Conservation (phyloP, 257 asterid genomes). For the Voacanga thouarsii region DNA sequence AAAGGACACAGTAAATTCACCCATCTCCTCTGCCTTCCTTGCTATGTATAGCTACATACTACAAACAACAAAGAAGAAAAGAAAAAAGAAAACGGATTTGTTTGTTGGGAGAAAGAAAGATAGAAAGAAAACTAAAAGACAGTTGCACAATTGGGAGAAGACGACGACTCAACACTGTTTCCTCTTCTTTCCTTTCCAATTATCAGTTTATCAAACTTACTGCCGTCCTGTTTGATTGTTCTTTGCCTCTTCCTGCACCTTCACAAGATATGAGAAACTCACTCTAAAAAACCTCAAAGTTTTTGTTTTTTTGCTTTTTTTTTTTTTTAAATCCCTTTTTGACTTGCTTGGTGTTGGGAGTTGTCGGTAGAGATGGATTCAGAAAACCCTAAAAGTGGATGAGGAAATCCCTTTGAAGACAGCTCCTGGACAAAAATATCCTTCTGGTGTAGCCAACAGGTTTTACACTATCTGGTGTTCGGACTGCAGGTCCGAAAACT, state of each 20-base stretch:
- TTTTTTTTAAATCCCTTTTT: not conserved
- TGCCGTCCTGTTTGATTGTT: not conserved
- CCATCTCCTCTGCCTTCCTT: not conserved
- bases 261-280: not conserved
- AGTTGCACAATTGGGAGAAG: constrained; percentile 1
- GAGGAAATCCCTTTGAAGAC: no score
- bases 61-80: not conserved
- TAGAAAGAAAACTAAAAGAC: not conserved
- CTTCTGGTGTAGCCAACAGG: no score
- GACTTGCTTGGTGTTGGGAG: constrained; percentile 5
- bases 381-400: not conserved
- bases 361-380: not conserved
- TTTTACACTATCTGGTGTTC: no score
- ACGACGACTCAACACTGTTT: not conserved
- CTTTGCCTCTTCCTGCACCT: not conserved
- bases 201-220: not conserved
- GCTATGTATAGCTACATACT: not conserved
- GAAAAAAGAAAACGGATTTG: not conserved
- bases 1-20: no score
- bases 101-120: not conserved
- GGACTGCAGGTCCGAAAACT: no score
- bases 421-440: no score
- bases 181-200: not conserved
- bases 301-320: no score
- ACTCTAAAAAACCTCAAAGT: no score